These are phyloP conservation scores for Backusella psychrophila DNA, from an alignment of 192 early-diverging fungal genomes.

Conservation along the genomic window DNA sequence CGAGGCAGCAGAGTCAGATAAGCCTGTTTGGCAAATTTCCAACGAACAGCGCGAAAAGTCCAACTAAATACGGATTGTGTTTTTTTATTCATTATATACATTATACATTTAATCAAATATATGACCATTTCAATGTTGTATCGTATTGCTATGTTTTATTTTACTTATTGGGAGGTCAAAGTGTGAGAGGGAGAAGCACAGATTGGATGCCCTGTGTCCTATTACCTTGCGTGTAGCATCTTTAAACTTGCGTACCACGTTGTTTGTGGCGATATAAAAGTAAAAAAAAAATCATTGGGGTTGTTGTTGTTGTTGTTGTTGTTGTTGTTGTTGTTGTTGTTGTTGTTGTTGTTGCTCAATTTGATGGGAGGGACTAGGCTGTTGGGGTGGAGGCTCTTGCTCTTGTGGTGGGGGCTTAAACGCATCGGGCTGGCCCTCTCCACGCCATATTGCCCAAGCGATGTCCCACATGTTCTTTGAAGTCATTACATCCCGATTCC, in stretches of 20 bases:
- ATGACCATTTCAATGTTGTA: too few species aligned
- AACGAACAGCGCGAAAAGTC: constrained; percentile 4
- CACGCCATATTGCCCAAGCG: too few species aligned
- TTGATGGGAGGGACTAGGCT: too few species aligned
- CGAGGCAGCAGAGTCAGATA: constrained; percentile 25
- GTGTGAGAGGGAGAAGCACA: too few species aligned
- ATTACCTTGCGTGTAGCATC: background rate
- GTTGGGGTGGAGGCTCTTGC: too few species aligned
- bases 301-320: background rate
- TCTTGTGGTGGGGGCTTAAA: too few species aligned
- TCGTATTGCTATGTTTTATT: too few species aligned
- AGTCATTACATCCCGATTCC: too few species aligned
- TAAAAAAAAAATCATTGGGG: background rate
- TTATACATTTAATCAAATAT: background rate
- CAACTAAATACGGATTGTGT: background rate
- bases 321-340: background rate
- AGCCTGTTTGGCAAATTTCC: constrained; percentile 27
- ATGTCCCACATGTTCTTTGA: too few species aligned
- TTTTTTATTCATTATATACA: background rate
- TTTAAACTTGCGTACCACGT: background rate
- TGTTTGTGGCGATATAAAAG: background rate
- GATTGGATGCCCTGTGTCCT: too few species aligned
- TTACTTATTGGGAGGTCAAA: too few species aligned
- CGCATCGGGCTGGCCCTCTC: too few species aligned
- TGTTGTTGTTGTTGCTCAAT: background rate